These are phyloP conservation scores for Amanita subjunquillea DNA, from an alignment of 768 basidiomycete species.

Conservation along the genomic window DNA sequence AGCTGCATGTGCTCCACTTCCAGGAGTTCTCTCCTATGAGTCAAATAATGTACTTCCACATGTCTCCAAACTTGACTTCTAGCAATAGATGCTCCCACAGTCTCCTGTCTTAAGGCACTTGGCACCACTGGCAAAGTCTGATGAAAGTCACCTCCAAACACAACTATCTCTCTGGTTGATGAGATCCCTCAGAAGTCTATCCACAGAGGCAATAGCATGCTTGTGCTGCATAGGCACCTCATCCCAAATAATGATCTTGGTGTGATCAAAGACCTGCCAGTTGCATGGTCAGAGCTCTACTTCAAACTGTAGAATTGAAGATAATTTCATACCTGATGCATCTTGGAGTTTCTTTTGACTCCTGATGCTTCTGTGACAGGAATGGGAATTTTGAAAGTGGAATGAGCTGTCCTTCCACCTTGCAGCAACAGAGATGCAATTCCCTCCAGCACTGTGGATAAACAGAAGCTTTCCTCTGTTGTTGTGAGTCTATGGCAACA, in stretches of 20 bases:
- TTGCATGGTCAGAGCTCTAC: slow-evolving; percentile 11
- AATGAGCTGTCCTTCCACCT: no score
- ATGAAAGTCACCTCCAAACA: slow-evolving; percentile 41
- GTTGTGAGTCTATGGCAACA: slow-evolving; percentile 7
- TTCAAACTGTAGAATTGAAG: no score
- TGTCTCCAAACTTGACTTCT: slow-evolving; percentile 27
- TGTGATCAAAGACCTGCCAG: slow-evolving; percentile 18
- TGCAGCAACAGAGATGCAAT: no score
- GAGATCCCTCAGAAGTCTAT: slow-evolving; percentile 25
- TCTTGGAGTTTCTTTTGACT: no score
- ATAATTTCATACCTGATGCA: slow-evolving; percentile 11
- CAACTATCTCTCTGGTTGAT: slow-evolving; percentile 10
- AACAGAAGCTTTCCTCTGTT: slow-evolving; percentile 14
- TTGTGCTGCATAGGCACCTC: slow-evolving; percentile 30
- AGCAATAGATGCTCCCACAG: slow-evolving; percentile 24
- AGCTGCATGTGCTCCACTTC: slow-evolving; percentile 18
- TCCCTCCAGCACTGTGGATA: slow-evolving; percentile 17
- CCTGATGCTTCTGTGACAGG: no score
- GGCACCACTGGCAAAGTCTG: slow-evolving; percentile 22
- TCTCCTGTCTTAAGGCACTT: slow-evolving; percentile 22
- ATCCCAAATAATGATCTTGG: slow-evolving; percentile 34
- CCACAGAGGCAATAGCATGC: slow-evolving; percentile 26
- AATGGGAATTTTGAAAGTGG: no score
- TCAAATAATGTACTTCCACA: slow-evolving; percentile 21
- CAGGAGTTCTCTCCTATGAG: slow-evolving; percentile 17